Evolutionary conservation across 306 rosid species (phyloP).

Genomic region (Citrullus amarus): DNA sequence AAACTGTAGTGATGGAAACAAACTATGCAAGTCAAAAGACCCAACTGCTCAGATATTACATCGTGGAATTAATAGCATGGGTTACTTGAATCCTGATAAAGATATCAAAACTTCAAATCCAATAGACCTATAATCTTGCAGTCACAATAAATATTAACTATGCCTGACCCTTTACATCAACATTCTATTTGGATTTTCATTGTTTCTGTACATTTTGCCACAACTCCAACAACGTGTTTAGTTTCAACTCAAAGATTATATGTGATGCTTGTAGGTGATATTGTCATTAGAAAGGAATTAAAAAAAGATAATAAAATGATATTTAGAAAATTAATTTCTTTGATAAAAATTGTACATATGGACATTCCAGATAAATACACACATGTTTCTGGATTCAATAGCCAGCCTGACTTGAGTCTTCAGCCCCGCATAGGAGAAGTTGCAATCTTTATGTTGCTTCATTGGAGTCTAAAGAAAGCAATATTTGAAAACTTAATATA

Average conservation of each 20-base stretch:
- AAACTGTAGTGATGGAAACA: not conserved
- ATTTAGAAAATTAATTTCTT: not conserved
- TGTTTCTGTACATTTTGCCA: not conserved
- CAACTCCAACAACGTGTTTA: not conserved
- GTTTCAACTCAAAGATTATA: not conserved
- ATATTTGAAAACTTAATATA: not conserved
- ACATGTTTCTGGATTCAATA: constrained; percentile 78
- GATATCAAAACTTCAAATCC: not conserved
- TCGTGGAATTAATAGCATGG: not conserved
- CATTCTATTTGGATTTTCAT: not conserved
- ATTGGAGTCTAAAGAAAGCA: constrained; percentile 55
- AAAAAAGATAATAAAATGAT: not conserved
- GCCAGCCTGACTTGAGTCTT: constrained; percentile 97
- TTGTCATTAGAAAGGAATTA: not conserved
- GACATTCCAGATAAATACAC: constrained; percentile 15
- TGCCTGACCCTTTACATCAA: not conserved
- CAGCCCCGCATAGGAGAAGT: constrained; percentile 92
- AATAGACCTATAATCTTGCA: not conserved
- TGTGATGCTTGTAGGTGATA: not conserved
- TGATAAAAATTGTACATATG: not conserved
- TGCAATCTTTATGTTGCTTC: constrained; percentile 98
- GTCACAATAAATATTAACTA: not conserved
- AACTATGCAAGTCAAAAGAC: constrained; percentile 3
- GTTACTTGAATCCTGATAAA: not conserved
- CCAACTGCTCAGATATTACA: not conserved